Evolutionary conservation across 257 asterid genomes (phyloP), one percentile per base, ranked within the genome.

Genomic region (Jasminum sambac): DNA sequence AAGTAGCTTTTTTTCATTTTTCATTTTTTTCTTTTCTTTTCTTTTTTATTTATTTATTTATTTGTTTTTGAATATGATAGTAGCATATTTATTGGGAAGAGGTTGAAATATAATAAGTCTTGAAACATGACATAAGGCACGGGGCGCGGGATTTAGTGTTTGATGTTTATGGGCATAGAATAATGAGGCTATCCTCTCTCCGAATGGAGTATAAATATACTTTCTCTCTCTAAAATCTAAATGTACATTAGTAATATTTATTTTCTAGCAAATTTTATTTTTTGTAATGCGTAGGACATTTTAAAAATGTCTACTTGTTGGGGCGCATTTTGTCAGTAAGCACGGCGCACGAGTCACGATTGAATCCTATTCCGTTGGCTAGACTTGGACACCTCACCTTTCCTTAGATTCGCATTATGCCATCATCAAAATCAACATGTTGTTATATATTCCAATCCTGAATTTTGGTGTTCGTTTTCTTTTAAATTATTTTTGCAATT

Each of bases 81-180:
- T 43, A 43, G 1, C 44, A 19, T 55, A 55, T 55, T 55, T 55
- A 10, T 68, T 41, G 79, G 77, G 44, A 69, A 83, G 75, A 72
- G 77, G 78, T 34, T 64, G 36, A 64, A 60, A 34, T 37, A 38
- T 26, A 74, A 19, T 60, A 60, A 67, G 62, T 69, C 19, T n/a
- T n/a, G 63, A 76, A 76, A 79, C 67, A 67, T 65, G 84, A 75
- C 62, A 81, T 71, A 72, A 79, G 91, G 93, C 96, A 87, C 93
- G 97, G 92, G 95, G 91, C 95, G 95, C 95, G 85, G 91, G 71
- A 74, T 90, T 73, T 86, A 26, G 89, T 87, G 87, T 80, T 90
- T 83, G 76, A 73, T 80, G 91, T 73, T 79, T 34, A 34, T 40
- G 40, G 42, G 21, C 63, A 52, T 23, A 25, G 63, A 38, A 24